Evolutionary conservation across 352 stramenopile genomes (phyloP).

Genomic region (Pythium aristosporum): DNA sequence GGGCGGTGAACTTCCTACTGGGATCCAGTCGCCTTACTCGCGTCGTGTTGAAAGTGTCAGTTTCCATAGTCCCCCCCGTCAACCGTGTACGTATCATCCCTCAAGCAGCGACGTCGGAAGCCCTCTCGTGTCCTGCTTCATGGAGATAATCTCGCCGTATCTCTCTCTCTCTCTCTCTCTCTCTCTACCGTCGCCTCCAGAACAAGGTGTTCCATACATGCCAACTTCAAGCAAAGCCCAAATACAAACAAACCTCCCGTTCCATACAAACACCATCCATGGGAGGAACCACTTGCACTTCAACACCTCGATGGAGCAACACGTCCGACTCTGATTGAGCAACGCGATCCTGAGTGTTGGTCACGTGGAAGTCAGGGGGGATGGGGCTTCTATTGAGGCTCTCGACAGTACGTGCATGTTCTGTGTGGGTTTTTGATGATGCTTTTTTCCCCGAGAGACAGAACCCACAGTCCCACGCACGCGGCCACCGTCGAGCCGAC

Average conservation of each 20-base stretch:
- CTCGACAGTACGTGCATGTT: not conserved
- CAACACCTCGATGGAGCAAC: slow-evolving; percentile 6
- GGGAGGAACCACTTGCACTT: not conserved
- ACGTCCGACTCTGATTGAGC: not conserved
- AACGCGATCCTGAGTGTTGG: slow-evolving; percentile 4
- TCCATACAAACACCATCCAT: too few species aligned
- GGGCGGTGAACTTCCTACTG: slow-evolving; percentile 5
- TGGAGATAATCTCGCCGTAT: not conserved
- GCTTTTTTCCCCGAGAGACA: not conserved
- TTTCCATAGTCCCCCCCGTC: not conserved
- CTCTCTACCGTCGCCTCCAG: not conserved
- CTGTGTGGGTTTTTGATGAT: slow-evolving; percentile 19
- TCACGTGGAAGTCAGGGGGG: slow-evolving; percentile 3
- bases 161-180: not conserved
- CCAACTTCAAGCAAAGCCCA: not conserved
- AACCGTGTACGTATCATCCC: too few species aligned
- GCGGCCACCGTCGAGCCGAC: not conserved
- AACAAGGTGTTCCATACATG: slow-evolving; percentile 3
- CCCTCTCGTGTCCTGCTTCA: not conserved
- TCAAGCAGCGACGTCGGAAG: not conserved
- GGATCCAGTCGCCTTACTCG: not conserved
- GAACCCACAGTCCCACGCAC: slow-evolving; percentile 26
- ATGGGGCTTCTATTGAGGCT: slow-evolving; percentile 11
- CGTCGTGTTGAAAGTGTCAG: not conserved
- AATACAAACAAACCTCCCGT: not conserved